Evolutionary conservation across 371 early-diverging fungal species (phyloP).

Genomic region (Rhizopus arrhizus): DNA sequence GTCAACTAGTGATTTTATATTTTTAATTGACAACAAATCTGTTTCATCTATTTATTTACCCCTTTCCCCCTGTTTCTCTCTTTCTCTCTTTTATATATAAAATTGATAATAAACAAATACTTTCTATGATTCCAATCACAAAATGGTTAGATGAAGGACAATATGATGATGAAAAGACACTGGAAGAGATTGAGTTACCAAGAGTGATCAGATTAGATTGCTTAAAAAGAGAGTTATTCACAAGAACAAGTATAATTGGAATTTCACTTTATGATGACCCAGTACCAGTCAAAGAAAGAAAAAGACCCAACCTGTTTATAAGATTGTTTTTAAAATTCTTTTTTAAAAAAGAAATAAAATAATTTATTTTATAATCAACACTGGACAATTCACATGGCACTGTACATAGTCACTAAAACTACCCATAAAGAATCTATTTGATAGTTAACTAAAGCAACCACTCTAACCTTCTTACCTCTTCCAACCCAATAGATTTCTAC

Average conservation of each 20-base stretch:
- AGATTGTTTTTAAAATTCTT: not conserved
- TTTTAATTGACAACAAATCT: not conserved
- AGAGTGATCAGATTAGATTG: not conserved
- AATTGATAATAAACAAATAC: not conserved
- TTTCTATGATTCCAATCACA: constrained; percentile 13
- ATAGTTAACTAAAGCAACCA: not conserved
- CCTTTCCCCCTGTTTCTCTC: too few relatives aligned
- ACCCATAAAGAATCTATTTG: constrained; percentile 47
- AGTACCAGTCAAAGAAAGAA: not conserved
- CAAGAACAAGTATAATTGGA: not conserved
- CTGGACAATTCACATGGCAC: constrained; percentile 50
- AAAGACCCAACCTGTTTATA: not conserved
- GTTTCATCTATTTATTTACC: too few relatives aligned
- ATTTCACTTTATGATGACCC: not conserved
- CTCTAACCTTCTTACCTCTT: constrained; percentile 36
- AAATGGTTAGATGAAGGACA: constrained; percentile 7
- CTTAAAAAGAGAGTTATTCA: not conserved
- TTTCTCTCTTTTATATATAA: too few relatives aligned
- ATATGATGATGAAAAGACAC: not conserved
- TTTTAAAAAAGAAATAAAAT: not conserved
- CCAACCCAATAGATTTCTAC: constrained; percentile 52
- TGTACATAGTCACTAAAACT: constrained; percentile 57
- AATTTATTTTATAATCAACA: constrained; percentile 46
- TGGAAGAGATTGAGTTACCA: not conserved
- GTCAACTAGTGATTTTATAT: too few relatives aligned